Percentiles rank a stretch among this genome's conserved stretches.
These are phyloP conservation scores for Dimocarpus longan DNA, from an alignment of 345 rosid species.

Conservation along the genomic window DNA sequence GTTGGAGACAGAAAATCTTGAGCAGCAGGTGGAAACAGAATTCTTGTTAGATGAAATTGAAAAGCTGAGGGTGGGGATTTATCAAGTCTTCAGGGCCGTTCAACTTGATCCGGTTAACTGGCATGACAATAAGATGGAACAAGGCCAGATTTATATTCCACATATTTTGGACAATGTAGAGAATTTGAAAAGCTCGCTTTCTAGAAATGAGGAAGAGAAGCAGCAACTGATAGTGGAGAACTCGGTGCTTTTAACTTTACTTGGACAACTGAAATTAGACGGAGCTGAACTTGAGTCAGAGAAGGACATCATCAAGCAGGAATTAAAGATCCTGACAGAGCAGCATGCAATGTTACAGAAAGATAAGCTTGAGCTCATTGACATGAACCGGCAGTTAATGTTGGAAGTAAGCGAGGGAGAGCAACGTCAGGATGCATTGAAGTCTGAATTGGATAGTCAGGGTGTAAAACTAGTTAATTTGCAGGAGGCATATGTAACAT, in stretches of 20 bases:
- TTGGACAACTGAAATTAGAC: constrained; percentile 51
- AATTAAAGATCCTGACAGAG: constrained; percentile 37
- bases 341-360: constrained; percentile 44
- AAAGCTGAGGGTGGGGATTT: constrained; percentile 60
- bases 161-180: constrained; percentile 54
- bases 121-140: constrained; percentile 36
- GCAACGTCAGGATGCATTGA: constrained; percentile 42
- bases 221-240: constrained; percentile 73
- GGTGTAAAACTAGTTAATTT: constrained; percentile 42
- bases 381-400: constrained; percentile 59
- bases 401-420: constrained; percentile 48
- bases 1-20: constrained; percentile 80
- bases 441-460: constrained; percentile 45
- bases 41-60: constrained; percentile 68
- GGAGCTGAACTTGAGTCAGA: constrained; percentile 53
- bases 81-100: constrained; percentile 67
- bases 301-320: constrained; percentile 46
- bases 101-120: constrained; percentile 52
- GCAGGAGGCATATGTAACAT: constrained; percentile 48
- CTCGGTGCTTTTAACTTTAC: constrained; percentile 61
- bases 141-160: constrained; percentile 51
- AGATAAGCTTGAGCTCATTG: constrained; percentile 56
- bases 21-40: constrained; percentile 73
- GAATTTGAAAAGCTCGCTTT: constrained; percentile 55
- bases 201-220: constrained; percentile 56